Evolutionary conservation across 306 rosid species (phyloP).

Genomic region (Prunus campanulata): DNA sequence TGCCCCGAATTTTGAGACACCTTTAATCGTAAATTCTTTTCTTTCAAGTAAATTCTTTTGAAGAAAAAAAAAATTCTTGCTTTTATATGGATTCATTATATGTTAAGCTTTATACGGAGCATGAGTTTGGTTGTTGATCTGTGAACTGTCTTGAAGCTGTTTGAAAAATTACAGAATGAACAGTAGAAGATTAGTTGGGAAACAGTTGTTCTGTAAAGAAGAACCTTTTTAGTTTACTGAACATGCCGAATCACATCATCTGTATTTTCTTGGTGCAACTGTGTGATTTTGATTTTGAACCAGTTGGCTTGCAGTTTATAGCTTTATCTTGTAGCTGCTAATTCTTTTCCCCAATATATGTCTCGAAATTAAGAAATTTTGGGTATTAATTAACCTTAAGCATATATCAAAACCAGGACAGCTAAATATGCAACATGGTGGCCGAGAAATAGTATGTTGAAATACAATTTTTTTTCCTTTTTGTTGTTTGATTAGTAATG

Average conservation of each 20-base stretch:
- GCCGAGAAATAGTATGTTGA: not conserved
- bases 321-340: not conserved
- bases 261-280: constrained; percentile 2
- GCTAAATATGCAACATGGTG: not conserved
- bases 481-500: not conserved
- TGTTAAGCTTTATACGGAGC: constrained; percentile 16
- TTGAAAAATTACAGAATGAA: not conserved
- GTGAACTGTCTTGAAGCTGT: constrained; percentile 14
- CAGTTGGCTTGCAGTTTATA: not conserved
- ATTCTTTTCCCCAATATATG: not conserved
- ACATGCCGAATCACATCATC: constrained; percentile 11
- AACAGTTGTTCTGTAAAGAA: constrained; percentile 5
- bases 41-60: not conserved
- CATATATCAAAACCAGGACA: not conserved
- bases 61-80: not conserved
- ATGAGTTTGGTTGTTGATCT: constrained; percentile 23
- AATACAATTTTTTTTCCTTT: not conserved
- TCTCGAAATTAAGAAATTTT: not conserved
- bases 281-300: constrained; percentile 7
- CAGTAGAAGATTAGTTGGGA: not conserved
- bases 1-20: not conserved
- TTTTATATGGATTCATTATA: constrained; percentile 9
- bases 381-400: not conserved
- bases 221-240: not conserved
- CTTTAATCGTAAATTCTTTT: constrained; percentile 4